Conservation (phyloP, 1,284 basidiomycete genomes). For the Sanghuangporus sanghuang region DNA sequence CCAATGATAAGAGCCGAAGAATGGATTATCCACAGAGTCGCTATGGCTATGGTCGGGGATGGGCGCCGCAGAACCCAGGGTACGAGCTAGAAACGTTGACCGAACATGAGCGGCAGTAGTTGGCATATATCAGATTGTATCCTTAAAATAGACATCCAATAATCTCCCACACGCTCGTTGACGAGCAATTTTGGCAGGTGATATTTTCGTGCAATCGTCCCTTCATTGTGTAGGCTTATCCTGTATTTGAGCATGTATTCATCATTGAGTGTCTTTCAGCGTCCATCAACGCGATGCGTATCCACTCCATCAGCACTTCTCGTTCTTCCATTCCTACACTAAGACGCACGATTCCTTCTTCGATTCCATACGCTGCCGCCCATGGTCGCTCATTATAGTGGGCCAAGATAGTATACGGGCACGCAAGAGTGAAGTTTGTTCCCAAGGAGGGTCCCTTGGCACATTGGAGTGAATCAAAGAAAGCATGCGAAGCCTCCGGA, state of each 20-base stretch:
- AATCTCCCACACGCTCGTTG: background rate
- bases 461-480: slow-evolving; percentile 83
- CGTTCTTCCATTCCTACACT: slow-evolving; percentile 89
- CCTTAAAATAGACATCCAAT: slow-evolving; percentile 63
- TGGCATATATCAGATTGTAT: slow-evolving; percentile 53
- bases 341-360: slow-evolving; percentile 79
- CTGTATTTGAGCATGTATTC: too few species aligned
- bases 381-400: slow-evolving; percentile 92
- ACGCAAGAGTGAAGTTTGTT: slow-evolving; percentile 95
- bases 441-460: slow-evolving; percentile 93
- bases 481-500: slow-evolving; percentile 63
- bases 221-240: too few species aligned
- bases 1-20: background rate
- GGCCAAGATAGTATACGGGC: slow-evolving; percentile 90
- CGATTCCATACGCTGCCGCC: slow-evolving; percentile 86
- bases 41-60: background rate
- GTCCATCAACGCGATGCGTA: slow-evolving; percentile 64
- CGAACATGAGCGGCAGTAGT: background rate
- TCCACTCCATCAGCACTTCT: slow-evolving; percentile 52
- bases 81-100: background rate
- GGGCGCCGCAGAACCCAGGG: background rate
- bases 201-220: background rate
- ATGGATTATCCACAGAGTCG: background rate
- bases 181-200: background rate
- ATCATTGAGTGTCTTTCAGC: slow-evolving; percentile 43